A percentile compares a stretch with the other conserved stretches of the same genome.
phyloP scores from a whole-genome alignment of 768 basidiomycete genomes.

The Xerocomellus amylosporus region DNA sequence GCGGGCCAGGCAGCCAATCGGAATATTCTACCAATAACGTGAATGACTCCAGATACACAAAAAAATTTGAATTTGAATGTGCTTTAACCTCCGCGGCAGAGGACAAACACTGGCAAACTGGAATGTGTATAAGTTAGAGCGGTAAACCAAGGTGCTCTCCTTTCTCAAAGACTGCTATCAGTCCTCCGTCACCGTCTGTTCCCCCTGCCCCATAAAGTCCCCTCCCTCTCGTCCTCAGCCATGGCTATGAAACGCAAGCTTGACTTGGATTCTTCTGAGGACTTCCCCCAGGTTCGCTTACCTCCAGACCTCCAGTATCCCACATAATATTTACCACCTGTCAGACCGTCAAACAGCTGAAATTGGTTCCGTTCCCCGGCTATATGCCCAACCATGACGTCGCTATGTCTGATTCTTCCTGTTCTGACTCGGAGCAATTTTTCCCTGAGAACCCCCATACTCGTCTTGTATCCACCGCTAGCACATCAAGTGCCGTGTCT shows the following conservation, averaged over 20 bases:
- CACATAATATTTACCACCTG: slow-evolving; percentile 14
- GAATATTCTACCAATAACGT: slow-evolving; percentile 10
- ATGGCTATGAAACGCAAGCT: slow-evolving; percentile 82
- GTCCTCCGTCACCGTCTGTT: slow-evolving; percentile 4
- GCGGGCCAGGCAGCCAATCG: slow-evolving; percentile 26
- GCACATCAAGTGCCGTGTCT: slow-evolving; percentile 48
- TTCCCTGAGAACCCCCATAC: slow-evolving; percentile 52
- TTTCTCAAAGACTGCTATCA: slow-evolving; percentile 28
- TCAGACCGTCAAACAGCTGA: slow-evolving; percentile 66
- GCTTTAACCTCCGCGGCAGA: slow-evolving; percentile 22
- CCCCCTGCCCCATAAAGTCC: neutral
- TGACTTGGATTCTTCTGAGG: slow-evolving; percentile 54
- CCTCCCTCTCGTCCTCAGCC: slow-evolving; percentile 14
- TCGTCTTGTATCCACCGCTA: slow-evolving; percentile 64
- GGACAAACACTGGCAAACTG: slow-evolving; percentile 28
- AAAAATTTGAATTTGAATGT: slow-evolving; percentile 16
- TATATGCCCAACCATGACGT: slow-evolving; percentile 61
- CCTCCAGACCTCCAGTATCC: slow-evolving; percentile 15
- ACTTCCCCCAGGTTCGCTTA: slow-evolving; percentile 44
- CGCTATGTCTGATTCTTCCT: slow-evolving; percentile 59
- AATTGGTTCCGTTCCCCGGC: slow-evolving; percentile 73
- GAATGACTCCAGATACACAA: slow-evolving; percentile 4
- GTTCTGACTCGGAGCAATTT: slow-evolving; percentile 58
- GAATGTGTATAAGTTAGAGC: slow-evolving; percentile 32
- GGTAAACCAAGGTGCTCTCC: slow-evolving; percentile 17